Base-by-base conservation (phyloP, 352 stramenopile species). In the Blastocystis sp. region DNA sequence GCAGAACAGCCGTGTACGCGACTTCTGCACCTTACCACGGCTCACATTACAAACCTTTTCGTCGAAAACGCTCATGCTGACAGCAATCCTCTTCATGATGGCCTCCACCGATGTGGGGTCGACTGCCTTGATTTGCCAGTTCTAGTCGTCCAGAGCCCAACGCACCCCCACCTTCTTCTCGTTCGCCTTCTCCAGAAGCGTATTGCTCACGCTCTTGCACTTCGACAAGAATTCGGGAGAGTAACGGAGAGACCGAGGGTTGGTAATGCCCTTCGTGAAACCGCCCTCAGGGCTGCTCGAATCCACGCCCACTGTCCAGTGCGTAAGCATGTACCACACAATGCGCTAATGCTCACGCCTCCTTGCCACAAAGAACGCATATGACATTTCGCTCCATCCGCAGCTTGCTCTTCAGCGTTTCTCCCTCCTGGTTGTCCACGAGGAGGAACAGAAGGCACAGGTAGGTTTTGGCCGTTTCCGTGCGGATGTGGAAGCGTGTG, bases 101-200 rank as follows among this genome's bases (percentile, higher is more conserved):
- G 17, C 43, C 40, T 81, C 71, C 28, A 65, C 57, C 3, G 57
- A 45, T 3, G 52, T 6, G 2, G 59, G 24, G 66, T 81, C 71
- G n/a, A 45, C 71, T 28, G 71, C n/a, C 57, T 81, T 81, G 19
- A 81, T 40, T 42, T 81, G 71, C 71, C 71, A 81, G 21, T 81
- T 81, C 71, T 81, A 79, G 38, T 34, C 43, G 10, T 59, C 4
- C 42, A 34, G 10, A 10, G 42, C 24, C 11, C 3, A 24, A 19
- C 14, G 61, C 17, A n/a, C 38, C 6, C 2, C 48, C 17, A 81
- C 71, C n/a, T 65, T 17, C 62, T 69, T 69, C n/a, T 69, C 62
- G 62, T 40, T 81, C 28, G 21, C 71, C 4, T 54, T 61, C 43
- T 65, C 66, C 21, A 11, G 17, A 14, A 81, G 21, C 17, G 28